These are phyloP conservation scores for Podila clonocystis DNA, from an alignment of 192 early-diverging fungal species.

Conservation along the genomic window DNA sequence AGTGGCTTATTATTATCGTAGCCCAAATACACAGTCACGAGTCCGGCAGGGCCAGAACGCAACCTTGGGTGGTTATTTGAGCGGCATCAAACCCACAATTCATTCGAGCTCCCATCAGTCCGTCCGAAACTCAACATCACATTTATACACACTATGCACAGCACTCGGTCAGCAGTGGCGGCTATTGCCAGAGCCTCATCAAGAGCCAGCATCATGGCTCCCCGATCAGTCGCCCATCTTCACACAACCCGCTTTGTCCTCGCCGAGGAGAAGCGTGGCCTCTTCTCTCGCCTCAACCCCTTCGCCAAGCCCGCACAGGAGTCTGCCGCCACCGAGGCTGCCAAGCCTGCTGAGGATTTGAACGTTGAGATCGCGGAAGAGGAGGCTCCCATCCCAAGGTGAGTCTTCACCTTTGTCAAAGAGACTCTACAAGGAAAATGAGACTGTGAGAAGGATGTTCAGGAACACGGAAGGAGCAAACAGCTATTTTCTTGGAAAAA, in stretches of 20 bases:
- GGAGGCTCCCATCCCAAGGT: slow-evolving; percentile 27
- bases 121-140: neutral
- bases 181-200: slow-evolving; percentile 3
- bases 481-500: neutral
- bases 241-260: slow-evolving; percentile 20
- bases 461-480: neutral
- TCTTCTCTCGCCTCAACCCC: slow-evolving; percentile 47
- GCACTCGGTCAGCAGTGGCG: slow-evolving; percentile 5
- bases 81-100: neutral
- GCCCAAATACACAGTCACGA: neutral
- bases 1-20: slow-evolving; percentile 6
- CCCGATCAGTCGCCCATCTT: neutral
- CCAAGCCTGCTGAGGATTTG: slow-evolving; percentile 20
- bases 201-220: neutral
- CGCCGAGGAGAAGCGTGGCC: slow-evolving; percentile 39
- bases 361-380: slow-evolving; percentile 40
- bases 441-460: neutral
- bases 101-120: neutral
- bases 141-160: neutral
- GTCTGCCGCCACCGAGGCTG: neutral
- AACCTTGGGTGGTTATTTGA: neutral
- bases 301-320: slow-evolving; percentile 25
- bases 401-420: neutral
- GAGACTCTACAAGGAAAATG: neutral
- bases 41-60: neutral